These are phyloP conservation scores for Zygoascus biomembranicola DNA, from an alignment of 805 yeast species.

Conservation along the genomic window DNA sequence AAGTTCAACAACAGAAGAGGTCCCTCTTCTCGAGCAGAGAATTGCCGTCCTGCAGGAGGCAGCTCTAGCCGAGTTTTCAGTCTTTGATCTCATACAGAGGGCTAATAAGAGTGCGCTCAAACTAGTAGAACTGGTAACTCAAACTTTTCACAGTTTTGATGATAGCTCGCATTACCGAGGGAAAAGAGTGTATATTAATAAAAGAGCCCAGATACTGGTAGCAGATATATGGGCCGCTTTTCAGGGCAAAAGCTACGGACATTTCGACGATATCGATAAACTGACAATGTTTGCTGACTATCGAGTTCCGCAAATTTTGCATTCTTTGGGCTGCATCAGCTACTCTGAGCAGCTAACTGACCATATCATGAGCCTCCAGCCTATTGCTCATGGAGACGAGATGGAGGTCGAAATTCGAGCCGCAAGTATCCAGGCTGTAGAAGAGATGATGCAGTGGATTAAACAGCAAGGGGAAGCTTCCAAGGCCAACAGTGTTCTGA, in stretches of 20 bases:
- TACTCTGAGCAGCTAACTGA: constrained; percentile 25
- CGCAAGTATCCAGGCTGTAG: constrained; percentile 36
- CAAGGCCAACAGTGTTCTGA: constrained; percentile 30
- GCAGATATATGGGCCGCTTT: constrained; percentile 40
- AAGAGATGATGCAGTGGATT: constrained; percentile 25
- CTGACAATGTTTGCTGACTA: constrained; percentile 41
- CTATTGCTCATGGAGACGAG: constrained; percentile 25
- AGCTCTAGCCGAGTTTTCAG: constrained; percentile 22
- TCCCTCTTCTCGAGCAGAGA: constrained; percentile 32
- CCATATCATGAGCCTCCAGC: constrained; percentile 16
- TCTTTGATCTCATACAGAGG: constrained; percentile 12
- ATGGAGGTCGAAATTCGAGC: constrained; percentile 36
- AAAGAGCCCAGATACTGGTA: constrained; percentile 37
- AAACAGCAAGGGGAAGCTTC: constrained; percentile 1
- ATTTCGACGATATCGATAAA: constrained; percentile 32
- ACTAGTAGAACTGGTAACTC: constrained; percentile 25
- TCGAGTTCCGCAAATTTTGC: constrained; percentile 37
- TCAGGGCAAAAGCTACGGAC: constrained; percentile 29
- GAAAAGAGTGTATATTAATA: constrained; percentile 25
- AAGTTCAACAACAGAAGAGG: constrained; percentile 25
- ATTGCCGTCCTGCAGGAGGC: constrained; percentile 30
- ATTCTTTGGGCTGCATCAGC: constrained; percentile 28
- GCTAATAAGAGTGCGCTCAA: constrained; percentile 27
- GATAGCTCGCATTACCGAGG: constrained; percentile 28
- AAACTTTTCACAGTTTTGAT: constrained; percentile 27